These are phyloP conservation scores for Galerina marginata DNA, from an alignment of 768 basidiomycete genomes.

Conservation along the genomic window DNA sequence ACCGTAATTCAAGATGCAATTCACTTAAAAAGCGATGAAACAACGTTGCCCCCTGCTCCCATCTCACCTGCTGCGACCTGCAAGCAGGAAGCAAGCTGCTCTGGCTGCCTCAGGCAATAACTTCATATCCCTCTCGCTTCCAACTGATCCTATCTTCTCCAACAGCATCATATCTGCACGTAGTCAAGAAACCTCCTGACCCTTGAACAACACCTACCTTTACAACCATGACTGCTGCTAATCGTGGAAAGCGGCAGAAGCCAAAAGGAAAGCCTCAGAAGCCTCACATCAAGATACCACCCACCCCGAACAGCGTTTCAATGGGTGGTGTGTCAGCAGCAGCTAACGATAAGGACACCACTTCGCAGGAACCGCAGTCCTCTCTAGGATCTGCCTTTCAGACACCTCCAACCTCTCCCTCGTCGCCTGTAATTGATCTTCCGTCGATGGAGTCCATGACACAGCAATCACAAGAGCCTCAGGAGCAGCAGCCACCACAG, in stretches of 20 bases:
- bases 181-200: not conserved
- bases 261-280: constrained; percentile 8
- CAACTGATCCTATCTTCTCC: not conserved
- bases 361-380: constrained; percentile 18
- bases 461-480: not conserved
- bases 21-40: constrained; percentile 11
- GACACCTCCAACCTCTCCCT: constrained; percentile 28
- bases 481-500: not conserved
- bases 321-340: not conserved
- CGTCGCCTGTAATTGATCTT: constrained; percentile 8
- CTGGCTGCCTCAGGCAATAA: not conserved
- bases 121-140: constrained; percentile 1
- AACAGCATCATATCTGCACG: constrained; percentile 5
- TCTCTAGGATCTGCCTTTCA: constrained; percentile 16
- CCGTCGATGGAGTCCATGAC: constrained; percentile 6
- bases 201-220: not conserved
- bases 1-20: not conserved
- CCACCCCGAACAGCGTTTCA: not conserved
- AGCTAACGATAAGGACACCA: constrained; percentile 6
- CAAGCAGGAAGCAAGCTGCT: not conserved
- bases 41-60: constrained; percentile 5
- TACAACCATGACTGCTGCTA: not conserved
- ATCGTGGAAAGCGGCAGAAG: constrained; percentile 6
- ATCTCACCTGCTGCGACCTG: constrained; percentile 8
- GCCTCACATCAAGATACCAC: constrained; percentile 5